Percentiles rank a stretch among this genome's conserved stretches.
phyloP scores from a whole-genome alignment of 73 alveolate species.

The Symbiodinium pilosum region DNA sequence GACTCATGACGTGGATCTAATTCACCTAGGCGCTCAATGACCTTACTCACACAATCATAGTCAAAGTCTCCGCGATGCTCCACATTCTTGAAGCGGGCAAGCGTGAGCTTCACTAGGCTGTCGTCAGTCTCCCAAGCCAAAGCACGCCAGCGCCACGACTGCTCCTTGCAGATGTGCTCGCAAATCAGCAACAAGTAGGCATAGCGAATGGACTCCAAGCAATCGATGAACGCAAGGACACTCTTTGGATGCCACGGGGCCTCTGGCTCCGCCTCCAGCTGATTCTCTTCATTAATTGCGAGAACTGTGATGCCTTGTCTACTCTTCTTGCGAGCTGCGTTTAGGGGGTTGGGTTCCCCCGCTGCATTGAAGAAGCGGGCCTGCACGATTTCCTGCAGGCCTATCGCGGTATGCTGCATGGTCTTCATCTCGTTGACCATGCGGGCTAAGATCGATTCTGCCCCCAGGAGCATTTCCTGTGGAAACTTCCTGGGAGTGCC shows the following conservation, averaged over 20 bases:
- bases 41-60: not conserved
- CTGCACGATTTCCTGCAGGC: not conserved
- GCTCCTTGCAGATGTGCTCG: not conserved
- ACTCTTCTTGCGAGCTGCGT: not conserved
- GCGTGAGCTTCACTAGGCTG: not conserved
- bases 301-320: not conserved
- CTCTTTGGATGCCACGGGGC: too few relatives aligned
- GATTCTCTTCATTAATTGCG: not conserved
- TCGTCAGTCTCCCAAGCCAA: not conserved
- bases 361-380: not conserved
- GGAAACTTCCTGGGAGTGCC: not conserved
- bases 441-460: not conserved
- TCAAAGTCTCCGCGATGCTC: not conserved
- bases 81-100: not conserved
- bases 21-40: not conserved
- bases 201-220: too few relatives aligned
- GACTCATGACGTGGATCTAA: not conserved
- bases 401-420: not conserved
- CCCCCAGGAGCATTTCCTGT: not conserved
- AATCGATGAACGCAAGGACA: too few relatives aligned
- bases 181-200: not conserved
- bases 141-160: too few relatives aligned
- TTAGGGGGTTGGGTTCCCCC: not conserved
- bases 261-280: not conserved
- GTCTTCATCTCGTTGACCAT: not conserved